Percentiles rank a stretch among this genome's conserved stretches.
These are phyloP conservation scores for Furcasterigmium furcatum DNA, from an alignment of 2,329 filamentous ascomycete genomes.

Conservation along the genomic window DNA sequence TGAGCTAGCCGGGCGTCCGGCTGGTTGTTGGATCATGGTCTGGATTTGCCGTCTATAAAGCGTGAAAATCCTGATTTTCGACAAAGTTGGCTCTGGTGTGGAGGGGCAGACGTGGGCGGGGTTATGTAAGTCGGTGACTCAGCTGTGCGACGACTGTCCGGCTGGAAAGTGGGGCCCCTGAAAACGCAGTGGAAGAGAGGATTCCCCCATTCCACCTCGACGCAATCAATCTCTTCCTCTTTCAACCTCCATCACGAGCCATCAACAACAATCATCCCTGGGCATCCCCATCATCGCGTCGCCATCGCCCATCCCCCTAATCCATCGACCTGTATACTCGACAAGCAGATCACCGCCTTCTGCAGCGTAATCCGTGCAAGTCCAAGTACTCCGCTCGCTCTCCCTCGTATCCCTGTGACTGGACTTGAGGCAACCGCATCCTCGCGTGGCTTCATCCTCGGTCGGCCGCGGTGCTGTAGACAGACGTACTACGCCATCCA, in stretches of 20 bases:
- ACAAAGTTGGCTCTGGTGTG: not conserved
- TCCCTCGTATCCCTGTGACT: no score
- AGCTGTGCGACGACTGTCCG: no score
- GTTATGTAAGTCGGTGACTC: not conserved
- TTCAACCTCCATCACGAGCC: no score
- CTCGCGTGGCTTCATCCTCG: not conserved
- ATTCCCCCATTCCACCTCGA: not conserved
- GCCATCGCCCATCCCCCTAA: no score
- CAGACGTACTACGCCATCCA: not conserved
- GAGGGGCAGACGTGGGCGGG: not conserved
- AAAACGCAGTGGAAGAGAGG: not conserved
- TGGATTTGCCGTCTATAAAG: not conserved
- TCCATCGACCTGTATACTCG: no score
- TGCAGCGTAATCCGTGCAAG: not conserved
- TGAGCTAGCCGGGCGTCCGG: slow-evolving; percentile 55
- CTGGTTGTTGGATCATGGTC: not conserved
- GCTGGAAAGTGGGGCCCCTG: not conserved
- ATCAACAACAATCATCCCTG: no score
- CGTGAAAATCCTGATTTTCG: not conserved
- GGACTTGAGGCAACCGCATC: no score
- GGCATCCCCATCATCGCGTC: no score
- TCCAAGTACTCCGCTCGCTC: not conserved
- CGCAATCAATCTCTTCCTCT: no score
- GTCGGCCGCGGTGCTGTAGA: not conserved
- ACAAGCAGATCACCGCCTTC: not conserved